A percentile compares a stretch with the other conserved stretches of the same genome.
phyloP scores from a whole-genome alignment of 768 basidiomycete genomes.

The Rossbeevera mucosa region DNA sequence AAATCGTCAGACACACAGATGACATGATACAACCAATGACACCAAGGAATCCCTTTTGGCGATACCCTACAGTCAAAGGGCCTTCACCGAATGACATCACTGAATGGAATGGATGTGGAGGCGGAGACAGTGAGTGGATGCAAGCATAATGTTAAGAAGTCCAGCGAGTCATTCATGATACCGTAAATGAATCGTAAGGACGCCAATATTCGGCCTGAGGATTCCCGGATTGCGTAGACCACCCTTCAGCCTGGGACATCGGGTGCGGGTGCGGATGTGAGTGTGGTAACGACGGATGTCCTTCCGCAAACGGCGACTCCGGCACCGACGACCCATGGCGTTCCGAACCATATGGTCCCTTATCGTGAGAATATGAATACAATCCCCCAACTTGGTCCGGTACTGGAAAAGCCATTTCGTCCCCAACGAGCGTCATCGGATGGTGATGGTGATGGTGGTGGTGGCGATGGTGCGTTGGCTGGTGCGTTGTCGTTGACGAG shows the following conservation, averaged over 20 bases:
- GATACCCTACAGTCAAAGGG: background rate
- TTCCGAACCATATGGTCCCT: slow-evolving; percentile 23
- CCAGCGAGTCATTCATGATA: background rate
- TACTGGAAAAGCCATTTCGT: slow-evolving; percentile 17
- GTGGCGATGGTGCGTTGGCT: background rate
- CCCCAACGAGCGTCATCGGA: slow-evolving; percentile 19
- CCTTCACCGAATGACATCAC: background rate
- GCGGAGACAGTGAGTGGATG: background rate
- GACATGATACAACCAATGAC: background rate
- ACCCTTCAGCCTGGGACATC: background rate
- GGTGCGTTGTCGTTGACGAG: background rate
- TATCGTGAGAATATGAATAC: slow-evolving; percentile 22
- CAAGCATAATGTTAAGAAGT: background rate
- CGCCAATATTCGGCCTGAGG: background rate
- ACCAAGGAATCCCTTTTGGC: background rate
- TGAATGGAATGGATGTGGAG: background rate
- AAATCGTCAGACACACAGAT: background rate
- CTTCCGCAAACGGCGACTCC: slow-evolving; percentile 17
- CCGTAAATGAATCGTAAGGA: background rate
- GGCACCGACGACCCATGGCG: slow-evolving; percentile 17
- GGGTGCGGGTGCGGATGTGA: background rate
- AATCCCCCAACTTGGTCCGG: slow-evolving; percentile 13
- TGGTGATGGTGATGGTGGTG: background rate
- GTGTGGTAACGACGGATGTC: background rate
- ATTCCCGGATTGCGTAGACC: background rate